phyloP scores from a whole-genome alignment of 805 yeast species.

The Candida bentonensis region DNA sequence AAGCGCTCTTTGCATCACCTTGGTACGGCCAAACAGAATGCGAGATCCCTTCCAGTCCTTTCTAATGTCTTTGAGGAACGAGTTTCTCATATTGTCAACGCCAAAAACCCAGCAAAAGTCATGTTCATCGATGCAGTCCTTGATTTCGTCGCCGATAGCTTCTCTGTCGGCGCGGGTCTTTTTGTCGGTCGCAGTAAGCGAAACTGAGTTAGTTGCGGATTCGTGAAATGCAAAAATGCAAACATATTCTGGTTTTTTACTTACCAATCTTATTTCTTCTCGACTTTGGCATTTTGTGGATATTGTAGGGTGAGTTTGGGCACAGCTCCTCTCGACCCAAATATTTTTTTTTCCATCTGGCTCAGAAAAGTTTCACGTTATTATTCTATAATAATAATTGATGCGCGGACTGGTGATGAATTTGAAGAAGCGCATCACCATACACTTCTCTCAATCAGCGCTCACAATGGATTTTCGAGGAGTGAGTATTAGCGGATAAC shows the following conservation, averaged over 20 bases:
- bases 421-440: background rate
- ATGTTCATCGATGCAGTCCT: conserved; percentile 63
- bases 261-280: conserved; percentile 74
- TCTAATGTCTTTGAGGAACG: conserved; percentile 86
- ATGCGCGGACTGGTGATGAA: no score
- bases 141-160: conserved; percentile 79
- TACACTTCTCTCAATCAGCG: background rate
- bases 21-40: conserved; percentile 79
- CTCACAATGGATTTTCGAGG: conserved; percentile 1
- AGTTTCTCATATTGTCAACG: conserved; percentile 88
- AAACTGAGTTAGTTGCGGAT: conserved; percentile 33
- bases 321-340: background rate
- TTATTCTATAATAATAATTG: no score
- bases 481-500: background rate
- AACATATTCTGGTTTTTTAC: conserved; percentile 7
- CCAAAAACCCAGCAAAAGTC: conserved; percentile 74
- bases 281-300: conserved; percentile 74
- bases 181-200: conserved; percentile 91
- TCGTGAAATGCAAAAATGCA: background rate
- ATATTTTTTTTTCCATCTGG: conserved; percentile 1
- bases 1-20: conserved; percentile 83
- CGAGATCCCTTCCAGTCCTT: conserved; percentile 87
- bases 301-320: background rate
- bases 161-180: conserved; percentile 90
- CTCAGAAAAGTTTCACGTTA: conserved; percentile 1